Evolutionary conservation across 1,284 basidiomycete species (phyloP).

Genomic region (Rhodotorula sp.): DNA sequence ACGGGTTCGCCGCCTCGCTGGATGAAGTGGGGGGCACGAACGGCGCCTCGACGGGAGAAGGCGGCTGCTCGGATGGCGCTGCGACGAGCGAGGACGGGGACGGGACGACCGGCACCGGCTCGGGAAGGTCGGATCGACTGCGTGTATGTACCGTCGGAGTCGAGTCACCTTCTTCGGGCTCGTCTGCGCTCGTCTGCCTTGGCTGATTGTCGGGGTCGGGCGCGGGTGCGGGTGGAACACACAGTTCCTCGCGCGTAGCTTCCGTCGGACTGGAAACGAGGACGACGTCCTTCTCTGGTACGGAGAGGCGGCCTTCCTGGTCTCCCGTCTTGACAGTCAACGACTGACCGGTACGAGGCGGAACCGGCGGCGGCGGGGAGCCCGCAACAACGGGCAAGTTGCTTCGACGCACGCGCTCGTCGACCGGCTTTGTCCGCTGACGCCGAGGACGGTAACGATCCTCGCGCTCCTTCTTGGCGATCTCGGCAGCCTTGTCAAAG

Average conservation of each 20-base stretch:
- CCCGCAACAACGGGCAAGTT: conserved; percentile 10
- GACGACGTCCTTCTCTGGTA: not conserved
- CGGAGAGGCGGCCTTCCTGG: not conserved
- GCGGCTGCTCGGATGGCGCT: not conserved
- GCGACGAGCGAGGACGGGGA: not conserved
- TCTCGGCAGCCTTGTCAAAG: conserved; percentile 18
- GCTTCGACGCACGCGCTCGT: conserved; percentile 31
- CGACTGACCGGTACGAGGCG: not conserved
- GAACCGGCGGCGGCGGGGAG: not conserved
- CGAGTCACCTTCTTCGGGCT: not conserved
- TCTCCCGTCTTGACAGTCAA: not conserved
- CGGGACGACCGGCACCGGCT: not conserved
- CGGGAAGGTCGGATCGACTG: not conserved
- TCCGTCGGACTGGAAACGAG: conserved; percentile 22
- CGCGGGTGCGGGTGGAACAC: not conserved
- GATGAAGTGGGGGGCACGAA: not conserved
- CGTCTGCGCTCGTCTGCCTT: not conserved
- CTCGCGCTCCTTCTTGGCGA: conserved; percentile 24
- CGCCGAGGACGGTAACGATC: conserved; percentile 41
- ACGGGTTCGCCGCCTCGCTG: not conserved
- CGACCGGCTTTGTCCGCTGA: conserved; percentile 43
- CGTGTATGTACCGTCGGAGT: not conserved
- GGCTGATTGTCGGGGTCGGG: no score
- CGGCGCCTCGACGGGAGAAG: not conserved
- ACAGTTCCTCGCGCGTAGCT: conserved; percentile 8